phyloP scores from a whole-genome alignment of 371 early-diverging fungal genomes.

The Encephalitozoon romaleae region DNA sequence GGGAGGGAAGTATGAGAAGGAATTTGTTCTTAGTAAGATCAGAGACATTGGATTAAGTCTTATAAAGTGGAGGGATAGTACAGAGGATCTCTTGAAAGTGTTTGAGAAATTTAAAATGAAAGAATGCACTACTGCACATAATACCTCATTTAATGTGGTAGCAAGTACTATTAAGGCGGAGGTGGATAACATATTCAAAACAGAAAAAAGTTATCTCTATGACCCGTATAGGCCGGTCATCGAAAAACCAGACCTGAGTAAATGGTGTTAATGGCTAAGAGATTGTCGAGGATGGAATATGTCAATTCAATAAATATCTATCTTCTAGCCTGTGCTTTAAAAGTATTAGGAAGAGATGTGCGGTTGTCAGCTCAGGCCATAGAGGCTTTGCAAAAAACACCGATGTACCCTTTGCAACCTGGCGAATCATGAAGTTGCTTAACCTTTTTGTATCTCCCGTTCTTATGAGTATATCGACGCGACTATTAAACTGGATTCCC shows the following conservation, averaged over 20 bases:
- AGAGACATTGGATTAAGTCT: neutral
- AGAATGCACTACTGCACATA: neutral
- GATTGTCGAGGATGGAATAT: neutral
- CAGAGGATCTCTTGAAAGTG: neutral
- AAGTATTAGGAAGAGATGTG: constrained; percentile 43
- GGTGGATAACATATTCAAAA: neutral
- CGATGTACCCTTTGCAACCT: constrained; percentile 62
- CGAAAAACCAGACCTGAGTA: constrained; percentile 12
- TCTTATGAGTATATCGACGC: constrained; percentile 77
- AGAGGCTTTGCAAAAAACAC: constrained; percentile 46
- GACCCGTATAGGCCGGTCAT: neutral
- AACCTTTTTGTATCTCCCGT: constrained; percentile 89
- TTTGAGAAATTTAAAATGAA: constrained; percentile 7
- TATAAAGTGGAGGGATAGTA: constrained; percentile 16
- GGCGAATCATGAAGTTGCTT: constrained; percentile 91
- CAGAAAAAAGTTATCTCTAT: neutral
- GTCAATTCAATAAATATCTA: constrained; percentile 13
- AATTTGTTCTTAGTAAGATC: constrained; percentile 37
- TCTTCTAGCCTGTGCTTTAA: constrained; percentile 48
- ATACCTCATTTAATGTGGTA: neutral
- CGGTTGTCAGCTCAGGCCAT: constrained; percentile 56
- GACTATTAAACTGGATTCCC: constrained; percentile 2
- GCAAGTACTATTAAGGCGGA: neutral
- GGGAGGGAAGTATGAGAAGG: constrained; percentile 34
- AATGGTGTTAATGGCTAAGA: neutral